phyloP scores from a whole-genome alignment of 1,284 basidiomycete genomes.

The Termitomyces sp. region DNA sequence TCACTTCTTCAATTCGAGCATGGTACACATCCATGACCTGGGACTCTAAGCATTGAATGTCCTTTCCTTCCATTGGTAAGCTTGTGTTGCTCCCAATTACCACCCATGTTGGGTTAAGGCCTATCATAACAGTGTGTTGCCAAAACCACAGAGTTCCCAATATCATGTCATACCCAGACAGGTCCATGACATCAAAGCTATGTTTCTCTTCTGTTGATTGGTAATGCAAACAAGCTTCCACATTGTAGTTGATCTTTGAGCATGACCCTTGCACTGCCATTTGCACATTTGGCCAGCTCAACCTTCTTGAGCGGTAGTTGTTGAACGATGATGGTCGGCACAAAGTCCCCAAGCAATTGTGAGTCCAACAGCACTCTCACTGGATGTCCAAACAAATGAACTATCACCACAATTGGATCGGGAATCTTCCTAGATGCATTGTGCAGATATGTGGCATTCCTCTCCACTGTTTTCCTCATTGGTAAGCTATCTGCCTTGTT shows the following conservation, averaged over 20 bases:
- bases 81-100: slow-evolving; percentile 13
- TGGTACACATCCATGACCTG: background rate
- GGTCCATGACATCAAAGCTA: slow-evolving; percentile 23
- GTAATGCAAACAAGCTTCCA: background rate
- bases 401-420: background rate
- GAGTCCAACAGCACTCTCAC: background rate
- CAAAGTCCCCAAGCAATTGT: background rate
- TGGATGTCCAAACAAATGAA: background rate
- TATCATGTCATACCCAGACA: slow-evolving; percentile 27
- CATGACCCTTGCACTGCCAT: background rate
- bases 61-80: background rate
- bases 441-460: background rate
- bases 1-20: background rate
- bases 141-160: slow-evolving; percentile 28
- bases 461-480: background rate
- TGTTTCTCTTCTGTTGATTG: background rate
- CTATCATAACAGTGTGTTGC: slow-evolving; percentile 23
- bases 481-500: background rate
- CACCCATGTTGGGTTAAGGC: slow-evolving; percentile 15
- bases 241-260: background rate
- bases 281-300: background rate
- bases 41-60: background rate
- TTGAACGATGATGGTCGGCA: background rate
- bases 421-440: background rate
- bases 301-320: background rate